Conservation (phyloP, 768 basidiomycete genomes). For the Leccinum ochraceum region DNA sequence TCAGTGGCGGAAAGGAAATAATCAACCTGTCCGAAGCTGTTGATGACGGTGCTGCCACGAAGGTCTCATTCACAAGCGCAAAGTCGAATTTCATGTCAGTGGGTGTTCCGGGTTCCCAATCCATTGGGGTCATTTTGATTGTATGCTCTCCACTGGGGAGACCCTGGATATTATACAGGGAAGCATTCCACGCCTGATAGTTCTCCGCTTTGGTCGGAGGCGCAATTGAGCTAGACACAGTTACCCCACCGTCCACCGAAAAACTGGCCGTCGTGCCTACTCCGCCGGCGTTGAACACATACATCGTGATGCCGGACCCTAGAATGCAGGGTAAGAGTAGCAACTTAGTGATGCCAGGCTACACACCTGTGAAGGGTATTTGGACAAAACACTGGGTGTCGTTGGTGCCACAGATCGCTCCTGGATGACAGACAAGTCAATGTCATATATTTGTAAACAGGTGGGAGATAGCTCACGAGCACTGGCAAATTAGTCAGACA, state of each 20-base stretch:
- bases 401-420: conserved; percentile 13
- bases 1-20: not conserved
- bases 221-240: conserved; percentile 4
- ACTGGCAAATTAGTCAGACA: conserved; percentile 13
- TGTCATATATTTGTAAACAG: not conserved
- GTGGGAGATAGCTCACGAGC: conserved; percentile 17
- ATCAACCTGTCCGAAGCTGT: conserved; percentile 11
- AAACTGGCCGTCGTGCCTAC: conserved; percentile 14
- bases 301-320: too few relatives aligned
- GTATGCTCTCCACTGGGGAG: conserved; percentile 19
- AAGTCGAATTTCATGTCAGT: conserved; percentile 31
- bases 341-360: too few relatives aligned
- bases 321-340: too few relatives aligned
- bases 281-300: too few relatives aligned
- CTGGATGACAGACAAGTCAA: conserved; percentile 11
- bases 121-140: conserved; percentile 22
- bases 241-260: conserved; percentile 16
- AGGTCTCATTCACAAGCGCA: conserved; percentile 26
- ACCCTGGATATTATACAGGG: conserved; percentile 19
- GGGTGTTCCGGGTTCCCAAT: conserved; percentile 15
- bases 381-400: conserved; percentile 17
- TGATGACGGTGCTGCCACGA: conserved; percentile 5
- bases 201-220: not conserved
- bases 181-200: conserved; percentile 23
- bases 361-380: conserved; percentile 24